Evolutionary conservation across 1,284 basidiomycete species (phyloP), one percentile per base, ranked within the genome.

Genomic region (Irpex sp.): DNA sequence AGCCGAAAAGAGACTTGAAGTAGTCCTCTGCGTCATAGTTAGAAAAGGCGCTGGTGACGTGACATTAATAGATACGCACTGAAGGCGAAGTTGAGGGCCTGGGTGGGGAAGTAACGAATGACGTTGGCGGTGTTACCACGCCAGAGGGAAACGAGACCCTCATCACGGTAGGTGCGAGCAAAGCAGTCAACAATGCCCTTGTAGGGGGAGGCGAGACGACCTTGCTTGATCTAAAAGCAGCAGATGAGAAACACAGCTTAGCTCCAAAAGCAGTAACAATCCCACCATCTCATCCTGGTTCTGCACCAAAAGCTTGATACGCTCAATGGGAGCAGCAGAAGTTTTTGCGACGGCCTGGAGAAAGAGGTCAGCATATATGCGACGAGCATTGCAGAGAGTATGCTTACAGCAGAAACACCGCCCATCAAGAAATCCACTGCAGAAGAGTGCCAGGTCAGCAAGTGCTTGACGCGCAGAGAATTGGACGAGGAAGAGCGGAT

Each of bases 51-150:
- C 21, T 26, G 61, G 17, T 19, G 9, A 49, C 37, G 39, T 19
- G 49, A 21, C 59, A 11, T 50, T 3, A 1, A 15, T 11, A 21
- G 36, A 65, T 26, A 85, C 90, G 65, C 63, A 93, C 91, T 95
- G 88, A 95, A 94, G 76, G 93, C 93, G 74, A 97, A 97, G 89
- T 97, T 97, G 72, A 97, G 81, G 46, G 94, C 94, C 77, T 97
- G 94, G 54, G 95, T 97, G 62, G 94, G 94, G 91, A 97, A 97
- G 89, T 97, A 96, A 78, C 94, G 94, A 80, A 97, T 95, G 78
- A 97, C 95, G 80, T 97, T 97, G 83, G 95, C 94, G 56, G 94
- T 95, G 87, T 97, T 97, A 77, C 94, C 95, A 81, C 95, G 85
- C 95, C 95, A 97, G 73, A 97, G 82, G 15, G 95, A 90, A 64